These are phyloP conservation scores for Ligustrum vulgare DNA, from an alignment of 257 asterid species.

Conservation along the genomic window DNA sequence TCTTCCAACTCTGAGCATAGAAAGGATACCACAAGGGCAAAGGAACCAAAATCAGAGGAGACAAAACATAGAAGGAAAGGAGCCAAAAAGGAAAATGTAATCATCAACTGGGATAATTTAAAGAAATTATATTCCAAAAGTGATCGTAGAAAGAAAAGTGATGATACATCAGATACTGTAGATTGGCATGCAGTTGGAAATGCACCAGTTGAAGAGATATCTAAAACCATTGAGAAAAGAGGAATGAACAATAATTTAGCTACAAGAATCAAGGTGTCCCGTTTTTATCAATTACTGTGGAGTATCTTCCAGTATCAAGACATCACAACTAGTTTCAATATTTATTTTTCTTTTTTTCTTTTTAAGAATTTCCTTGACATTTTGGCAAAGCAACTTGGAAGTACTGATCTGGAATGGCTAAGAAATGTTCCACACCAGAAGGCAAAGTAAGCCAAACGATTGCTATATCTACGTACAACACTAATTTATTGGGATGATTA, in stretches of 20 bases:
- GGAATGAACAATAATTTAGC: constrained; percentile 26
- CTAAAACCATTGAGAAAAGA: constrained; percentile 19
- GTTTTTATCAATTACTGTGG: neutral
- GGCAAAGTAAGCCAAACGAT: constrained; percentile 24
- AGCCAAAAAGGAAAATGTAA: neutral
- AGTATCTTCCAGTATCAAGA: neutral
- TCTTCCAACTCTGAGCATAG: neutral
- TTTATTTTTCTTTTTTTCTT: neutral
- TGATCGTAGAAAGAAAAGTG: neutral
- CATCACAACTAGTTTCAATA: neutral
- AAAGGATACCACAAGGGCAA: neutral
- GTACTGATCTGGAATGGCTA: constrained; percentile 27
- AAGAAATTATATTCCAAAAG: neutral
- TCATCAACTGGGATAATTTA: constrained; percentile 9
- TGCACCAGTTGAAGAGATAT: constrained; percentile 19
- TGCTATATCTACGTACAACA: neutral
- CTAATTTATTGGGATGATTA: neutral
- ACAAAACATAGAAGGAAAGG: neutral
- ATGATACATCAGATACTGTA: constrained; percentile 3
- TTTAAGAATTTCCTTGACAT: constrained; percentile 18
- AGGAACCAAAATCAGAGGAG: neutral
- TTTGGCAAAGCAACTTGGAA: constrained; percentile 7
- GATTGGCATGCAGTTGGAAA: constrained; percentile 23
- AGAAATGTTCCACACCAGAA: constrained; percentile 23
- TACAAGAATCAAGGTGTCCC: constrained; percentile 28